Evolutionary conservation across 2,329 filamentous ascomycete species (phyloP).

Genomic region (Passalora sequoiae): DNA sequence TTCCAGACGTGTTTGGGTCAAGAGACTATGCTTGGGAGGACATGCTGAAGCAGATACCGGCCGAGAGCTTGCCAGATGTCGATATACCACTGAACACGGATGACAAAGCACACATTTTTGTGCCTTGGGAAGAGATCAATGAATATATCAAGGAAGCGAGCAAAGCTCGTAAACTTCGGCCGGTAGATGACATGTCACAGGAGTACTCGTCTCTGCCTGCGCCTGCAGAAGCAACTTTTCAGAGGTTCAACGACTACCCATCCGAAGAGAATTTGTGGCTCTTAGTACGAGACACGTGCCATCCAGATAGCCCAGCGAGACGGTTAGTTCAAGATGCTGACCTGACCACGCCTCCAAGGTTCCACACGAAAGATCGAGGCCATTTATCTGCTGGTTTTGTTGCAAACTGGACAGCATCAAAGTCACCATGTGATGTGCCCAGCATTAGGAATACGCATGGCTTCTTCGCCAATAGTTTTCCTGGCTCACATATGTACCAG

Average conservation of each 20-base stretch:
- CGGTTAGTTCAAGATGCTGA: not conserved
- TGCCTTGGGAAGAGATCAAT: conserved; percentile 33
- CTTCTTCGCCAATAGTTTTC: conserved; percentile 35
- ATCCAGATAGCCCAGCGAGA: not conserved
- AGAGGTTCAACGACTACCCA: not conserved
- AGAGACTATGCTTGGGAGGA: conserved; percentile 2
- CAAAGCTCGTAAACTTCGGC: not conserved
- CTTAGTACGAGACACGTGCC: conserved; percentile 2
- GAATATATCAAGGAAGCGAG: not conserved
- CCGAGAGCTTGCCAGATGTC: conserved; percentile 17
- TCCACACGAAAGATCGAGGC: not conserved
- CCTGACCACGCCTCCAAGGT: not conserved
- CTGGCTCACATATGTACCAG: conserved; percentile 2
- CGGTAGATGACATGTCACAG: not conserved
- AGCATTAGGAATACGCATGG: conserved; percentile 40
- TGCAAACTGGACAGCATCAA: conserved; percentile 1
- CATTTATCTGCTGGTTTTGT: conserved; percentile 3
- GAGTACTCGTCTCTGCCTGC: not conserved
- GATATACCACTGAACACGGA: conserved; percentile 39
- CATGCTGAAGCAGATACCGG: conserved; percentile 1
- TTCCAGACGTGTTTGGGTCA: not conserved
- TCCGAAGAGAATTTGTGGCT: not conserved
- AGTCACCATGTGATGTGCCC: conserved; percentile 1
- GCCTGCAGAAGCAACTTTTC: not conserved
- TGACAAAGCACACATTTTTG: conserved; percentile 41